A percentile compares a stretch with the other conserved stretches of the same genome.
Conservation (phyloP, 2,329 filamentous ascomycete species). For the Hypoxylon sp. region DNA sequence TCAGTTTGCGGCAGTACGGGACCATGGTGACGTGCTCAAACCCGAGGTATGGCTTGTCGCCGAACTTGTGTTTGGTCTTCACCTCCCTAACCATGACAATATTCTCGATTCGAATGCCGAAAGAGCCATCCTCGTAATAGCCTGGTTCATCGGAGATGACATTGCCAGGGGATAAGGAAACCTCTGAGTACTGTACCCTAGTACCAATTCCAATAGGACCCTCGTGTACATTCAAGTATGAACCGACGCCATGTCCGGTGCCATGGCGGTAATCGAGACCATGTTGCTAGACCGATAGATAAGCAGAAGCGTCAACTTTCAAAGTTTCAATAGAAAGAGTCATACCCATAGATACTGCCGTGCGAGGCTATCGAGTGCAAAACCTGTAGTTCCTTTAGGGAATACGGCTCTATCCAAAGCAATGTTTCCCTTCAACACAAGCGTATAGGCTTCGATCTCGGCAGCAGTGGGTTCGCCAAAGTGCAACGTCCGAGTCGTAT, state of each 20-base stretch:
- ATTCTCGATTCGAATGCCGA: constrained; percentile 97
- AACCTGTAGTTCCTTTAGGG: constrained; percentile 94
- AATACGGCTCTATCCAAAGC: constrained; percentile 88
- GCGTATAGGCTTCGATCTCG: constrained; percentile 90
- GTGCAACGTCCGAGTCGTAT: constrained; percentile 93
- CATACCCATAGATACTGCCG: constrained; percentile 91
- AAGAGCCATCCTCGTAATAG: constrained; percentile 95
- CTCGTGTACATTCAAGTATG: constrained; percentile 96
- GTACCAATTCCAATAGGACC: constrained; percentile 97
- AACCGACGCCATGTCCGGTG: constrained; percentile 95
- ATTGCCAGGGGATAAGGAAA: constrained; percentile 89
- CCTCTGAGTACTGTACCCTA: constrained; percentile 89
- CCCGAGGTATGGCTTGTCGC: constrained; percentile 92
- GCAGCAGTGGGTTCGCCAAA: constrained; percentile 87
- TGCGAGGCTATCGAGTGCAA: constrained; percentile 88
- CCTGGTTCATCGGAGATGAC: constrained; percentile 97
- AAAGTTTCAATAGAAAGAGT: constrained; percentile 6
- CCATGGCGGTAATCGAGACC: constrained; percentile 96
- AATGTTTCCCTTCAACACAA: constrained; percentile 95
- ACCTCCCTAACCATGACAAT: constrained; percentile 91
- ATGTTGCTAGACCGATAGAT: constrained; percentile 62
- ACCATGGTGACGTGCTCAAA: constrained; percentile 99
- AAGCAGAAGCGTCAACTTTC: constrained; percentile 9
- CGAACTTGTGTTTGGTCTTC: constrained; percentile 88
- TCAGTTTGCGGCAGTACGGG: constrained; percentile 90